phyloP scores from a whole-genome alignment of 225 moss, liverwort and hornwort genomes.

The Marchantia polymorpha region DNA sequence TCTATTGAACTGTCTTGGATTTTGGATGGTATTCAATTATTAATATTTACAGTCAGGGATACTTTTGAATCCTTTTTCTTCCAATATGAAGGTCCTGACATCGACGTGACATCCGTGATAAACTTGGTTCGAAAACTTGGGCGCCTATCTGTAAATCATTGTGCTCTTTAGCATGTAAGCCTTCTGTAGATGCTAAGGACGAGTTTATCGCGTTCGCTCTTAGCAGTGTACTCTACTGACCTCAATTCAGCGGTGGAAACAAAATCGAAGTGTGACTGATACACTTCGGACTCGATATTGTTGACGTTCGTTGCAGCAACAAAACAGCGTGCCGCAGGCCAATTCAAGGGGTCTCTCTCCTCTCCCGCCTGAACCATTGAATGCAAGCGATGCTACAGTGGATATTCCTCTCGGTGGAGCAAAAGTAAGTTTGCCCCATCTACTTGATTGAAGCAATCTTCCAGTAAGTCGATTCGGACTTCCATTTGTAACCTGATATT shows the following conservation, averaged over 20 bases:
- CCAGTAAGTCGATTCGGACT: neutral
- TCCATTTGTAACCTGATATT: too few species aligned
- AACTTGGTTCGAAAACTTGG: too few species aligned
- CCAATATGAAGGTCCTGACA: too few species aligned
- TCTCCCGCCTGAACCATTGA: conserved; percentile 86
- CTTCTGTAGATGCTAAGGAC: too few species aligned
- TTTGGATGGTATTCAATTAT: too few species aligned
- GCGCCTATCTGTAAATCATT: too few species aligned
- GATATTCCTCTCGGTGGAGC: conserved; percentile 88
- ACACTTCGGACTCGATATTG: neutral
- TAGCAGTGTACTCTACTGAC: neutral
- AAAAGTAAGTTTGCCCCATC: conserved; percentile 64
- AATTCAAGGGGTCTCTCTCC: conserved; percentile 75
- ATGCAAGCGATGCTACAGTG: conserved; percentile 81
- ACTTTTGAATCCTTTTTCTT: too few species aligned
- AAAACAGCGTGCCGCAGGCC: conserved; percentile 72
- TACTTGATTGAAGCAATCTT: conserved; percentile 7
- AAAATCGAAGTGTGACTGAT: neutral
- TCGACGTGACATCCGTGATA: too few species aligned
- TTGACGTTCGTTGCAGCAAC: conserved; percentile 37
- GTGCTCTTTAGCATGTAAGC: too few species aligned
- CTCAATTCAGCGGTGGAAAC: neutral
- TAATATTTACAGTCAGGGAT: too few species aligned
- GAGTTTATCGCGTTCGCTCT: neutral
- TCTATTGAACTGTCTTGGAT: too few species aligned